Evolutionary conservation across 2,329 filamentous ascomycete genomes (phyloP).

Genomic region (Aspergillus tanneri): DNA sequence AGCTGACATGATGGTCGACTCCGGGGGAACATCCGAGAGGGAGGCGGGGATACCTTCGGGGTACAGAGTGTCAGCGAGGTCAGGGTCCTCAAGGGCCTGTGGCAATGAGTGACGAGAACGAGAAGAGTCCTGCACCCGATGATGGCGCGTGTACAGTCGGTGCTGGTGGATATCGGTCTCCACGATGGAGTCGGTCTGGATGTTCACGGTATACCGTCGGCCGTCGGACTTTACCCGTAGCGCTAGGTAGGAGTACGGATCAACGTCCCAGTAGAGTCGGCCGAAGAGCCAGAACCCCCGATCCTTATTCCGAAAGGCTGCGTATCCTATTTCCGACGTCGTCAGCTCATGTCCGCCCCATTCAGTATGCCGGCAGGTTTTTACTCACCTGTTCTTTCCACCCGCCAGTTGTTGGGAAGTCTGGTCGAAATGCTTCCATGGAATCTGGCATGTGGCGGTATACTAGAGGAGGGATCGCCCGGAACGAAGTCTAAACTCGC

Average conservation of each 20-base stretch:
- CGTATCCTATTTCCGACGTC: slow-evolving; percentile 67
- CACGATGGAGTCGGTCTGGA: slow-evolving; percentile 91
- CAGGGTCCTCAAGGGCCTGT: slow-evolving; percentile 23
- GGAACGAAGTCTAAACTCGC: slow-evolving; percentile 67
- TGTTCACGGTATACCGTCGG: slow-evolving; percentile 87
- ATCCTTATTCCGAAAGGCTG: slow-evolving; percentile 83
- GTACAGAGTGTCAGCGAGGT: slow-evolving; percentile 25
- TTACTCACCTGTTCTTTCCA: slow-evolving; percentile 41
- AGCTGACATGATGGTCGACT: slow-evolving; percentile 36
- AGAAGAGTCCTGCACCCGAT: slow-evolving; percentile 30
- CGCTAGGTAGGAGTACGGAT: slow-evolving; percentile 83
- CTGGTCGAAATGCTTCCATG: slow-evolving; percentile 84
- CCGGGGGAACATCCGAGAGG: slow-evolving; percentile 40
- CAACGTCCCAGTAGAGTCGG: slow-evolving; percentile 80
- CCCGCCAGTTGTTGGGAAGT: slow-evolving; percentile 64
- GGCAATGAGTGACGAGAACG: slow-evolving; percentile 17
- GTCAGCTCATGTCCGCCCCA: not conserved
- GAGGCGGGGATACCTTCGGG: slow-evolving; percentile 34
- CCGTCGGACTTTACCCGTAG: slow-evolving; percentile 88
- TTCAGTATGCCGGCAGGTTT: not conserved
- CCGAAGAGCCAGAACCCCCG: slow-evolving; percentile 79
- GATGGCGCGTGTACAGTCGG: slow-evolving; percentile 62
- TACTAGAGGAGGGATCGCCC: slow-evolving; percentile 42
- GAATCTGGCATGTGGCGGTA: slow-evolving; percentile 71
- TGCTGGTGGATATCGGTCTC: slow-evolving; percentile 97